A percentile compares a stretch with the other conserved stretches of the same genome.
Conservation (phyloP, 129 eudicot species). For the Apium graveolens region DNA sequence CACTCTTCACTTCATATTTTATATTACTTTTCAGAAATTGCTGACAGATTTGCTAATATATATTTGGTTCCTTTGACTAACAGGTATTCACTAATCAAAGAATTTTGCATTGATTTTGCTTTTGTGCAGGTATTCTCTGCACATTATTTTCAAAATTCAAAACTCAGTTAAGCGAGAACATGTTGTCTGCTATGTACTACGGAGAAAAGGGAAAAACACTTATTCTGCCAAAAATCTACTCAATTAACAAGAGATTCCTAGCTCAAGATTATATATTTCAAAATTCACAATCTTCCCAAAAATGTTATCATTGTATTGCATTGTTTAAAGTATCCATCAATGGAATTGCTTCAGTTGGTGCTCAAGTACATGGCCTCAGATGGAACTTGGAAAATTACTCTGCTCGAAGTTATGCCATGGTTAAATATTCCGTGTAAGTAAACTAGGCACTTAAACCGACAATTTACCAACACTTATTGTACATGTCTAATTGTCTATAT, state of each 20-base stretch:
- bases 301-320: neutral
- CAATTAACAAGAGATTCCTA: neutral
- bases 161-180: neutral
- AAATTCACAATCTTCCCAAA: neutral
- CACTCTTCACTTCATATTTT: neutral
- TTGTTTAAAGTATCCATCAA: neutral
- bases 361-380: neutral
- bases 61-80: slow-evolving; percentile 3
- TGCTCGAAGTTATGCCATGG: slow-evolving; percentile 9
- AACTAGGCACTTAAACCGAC: neutral
- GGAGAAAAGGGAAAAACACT: neutral
- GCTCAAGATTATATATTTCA: neutral
- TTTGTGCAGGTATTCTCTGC: slow-evolving; percentile 79
- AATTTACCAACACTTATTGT: neutral
- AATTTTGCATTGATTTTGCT: slow-evolving; percentile 63
- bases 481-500: no score
- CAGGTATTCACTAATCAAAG: slow-evolving; percentile 66
- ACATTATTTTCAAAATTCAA: no score
- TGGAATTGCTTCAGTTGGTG: slow-evolving; percentile 10
- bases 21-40: neutral
- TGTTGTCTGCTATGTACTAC: neutral
- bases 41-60: slow-evolving; percentile 3
- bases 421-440: slow-evolving; percentile 3
- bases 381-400: neutral
- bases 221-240: neutral